A percentile compares a stretch with the other conserved stretches of the same genome.
These are phyloP conservation scores for Coprinopsis marcescibilis DNA, from an alignment of 768 basidiomycete genomes.

Conservation along the genomic window DNA sequence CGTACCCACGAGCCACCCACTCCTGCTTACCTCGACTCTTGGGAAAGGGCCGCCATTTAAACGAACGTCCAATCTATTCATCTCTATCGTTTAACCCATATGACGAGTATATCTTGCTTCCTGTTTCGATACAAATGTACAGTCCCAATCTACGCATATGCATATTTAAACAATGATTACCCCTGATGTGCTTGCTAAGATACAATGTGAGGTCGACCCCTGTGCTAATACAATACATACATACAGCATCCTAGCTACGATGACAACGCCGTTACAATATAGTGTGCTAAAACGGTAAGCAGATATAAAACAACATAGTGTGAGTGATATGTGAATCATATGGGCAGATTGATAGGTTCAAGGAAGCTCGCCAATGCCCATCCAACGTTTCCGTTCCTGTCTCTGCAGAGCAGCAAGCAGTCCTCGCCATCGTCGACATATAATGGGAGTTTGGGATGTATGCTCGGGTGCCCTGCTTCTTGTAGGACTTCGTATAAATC, in stretches of 20 bases:
- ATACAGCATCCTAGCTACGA: too few species aligned
- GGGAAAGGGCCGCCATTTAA: constrained; percentile 1
- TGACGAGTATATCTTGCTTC: too few species aligned
- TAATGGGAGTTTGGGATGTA: constrained; percentile 66
- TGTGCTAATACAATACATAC: too few species aligned
- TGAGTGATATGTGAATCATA: not conserved
- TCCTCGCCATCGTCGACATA: constrained; percentile 76
- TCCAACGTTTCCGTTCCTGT: constrained; percentile 50
- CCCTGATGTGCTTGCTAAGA: too few species aligned
- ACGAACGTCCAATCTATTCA: not conserved
- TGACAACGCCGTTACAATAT: too few species aligned
- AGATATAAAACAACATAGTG: constrained; percentile 1
- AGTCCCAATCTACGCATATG: too few species aligned
- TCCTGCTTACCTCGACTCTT: constrained; percentile 26
- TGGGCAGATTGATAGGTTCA: constrained; percentile 41
- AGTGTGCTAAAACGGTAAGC: too few species aligned
- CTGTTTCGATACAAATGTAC: too few species aligned
- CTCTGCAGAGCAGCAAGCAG: constrained; percentile 69
- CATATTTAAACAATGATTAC: too few species aligned
- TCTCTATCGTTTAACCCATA: not conserved
- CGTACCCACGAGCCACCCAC: constrained; percentile 59
- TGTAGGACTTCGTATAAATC: constrained; percentile 63
- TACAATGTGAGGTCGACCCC: too few species aligned
- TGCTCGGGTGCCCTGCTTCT: constrained; percentile 75
- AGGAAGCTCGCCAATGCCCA: constrained; percentile 84